A percentile compares a stretch with the other conserved stretches of the same genome.
Evolutionary conservation across 176 grass and related monocot species (phyloP).

Genomic region (Thinopyrum elongatum): DNA sequence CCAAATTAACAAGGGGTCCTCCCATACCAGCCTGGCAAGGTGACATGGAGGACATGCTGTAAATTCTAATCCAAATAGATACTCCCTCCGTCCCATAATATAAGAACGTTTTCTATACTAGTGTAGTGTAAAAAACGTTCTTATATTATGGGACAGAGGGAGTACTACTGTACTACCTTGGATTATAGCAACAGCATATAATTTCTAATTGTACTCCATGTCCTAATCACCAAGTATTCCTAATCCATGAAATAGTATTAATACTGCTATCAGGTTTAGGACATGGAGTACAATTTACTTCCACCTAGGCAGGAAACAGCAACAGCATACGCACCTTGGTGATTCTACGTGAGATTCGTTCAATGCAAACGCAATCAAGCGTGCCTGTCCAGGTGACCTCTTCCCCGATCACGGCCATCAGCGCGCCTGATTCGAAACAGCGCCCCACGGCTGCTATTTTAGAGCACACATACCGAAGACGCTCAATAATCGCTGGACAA

Average conservation of each 20-base stretch:
- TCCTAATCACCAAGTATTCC: too few species aligned
- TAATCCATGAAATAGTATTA: too few species aligned
- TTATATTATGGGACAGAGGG: too few species aligned
- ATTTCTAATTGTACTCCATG: too few species aligned
- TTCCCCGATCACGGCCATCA: background rate
- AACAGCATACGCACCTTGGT: background rate
- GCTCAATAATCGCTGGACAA: background rate
- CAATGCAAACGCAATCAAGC: background rate
- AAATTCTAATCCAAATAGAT: background rate
- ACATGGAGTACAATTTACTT: background rate
- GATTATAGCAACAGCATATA: too few species aligned
- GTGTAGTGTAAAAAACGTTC: too few species aligned
- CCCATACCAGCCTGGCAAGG: conserved; percentile 14
- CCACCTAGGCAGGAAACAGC: background rate
- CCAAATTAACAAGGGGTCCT: conserved; percentile 3
- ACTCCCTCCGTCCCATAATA: too few species aligned
- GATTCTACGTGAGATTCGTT: background rate
- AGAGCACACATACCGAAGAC: too few species aligned
- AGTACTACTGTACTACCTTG: background rate
- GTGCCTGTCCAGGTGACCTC: background rate
- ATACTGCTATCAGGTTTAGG: too few species aligned
- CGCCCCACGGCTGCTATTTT: background rate
- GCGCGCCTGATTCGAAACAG: background rate
- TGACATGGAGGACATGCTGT: background rate
- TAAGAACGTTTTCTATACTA: too few species aligned